Evolutionary conservation across 495 filamentous ascomycete genomes (phyloP).

Genomic region (Penicillium coprophilum): DNA sequence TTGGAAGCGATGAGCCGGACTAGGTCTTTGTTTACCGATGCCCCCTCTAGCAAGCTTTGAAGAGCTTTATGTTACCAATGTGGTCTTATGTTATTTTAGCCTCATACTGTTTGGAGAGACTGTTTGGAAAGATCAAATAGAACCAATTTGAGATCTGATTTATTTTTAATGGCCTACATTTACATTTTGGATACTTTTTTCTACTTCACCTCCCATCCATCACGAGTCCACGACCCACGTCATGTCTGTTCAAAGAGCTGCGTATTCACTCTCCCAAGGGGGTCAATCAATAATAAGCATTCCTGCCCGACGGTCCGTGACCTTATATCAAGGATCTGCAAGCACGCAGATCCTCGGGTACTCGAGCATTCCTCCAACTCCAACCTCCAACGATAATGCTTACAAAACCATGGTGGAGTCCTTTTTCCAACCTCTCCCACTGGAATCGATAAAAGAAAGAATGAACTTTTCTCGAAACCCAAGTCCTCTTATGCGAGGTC

Average conservation of each 20-base stretch:
- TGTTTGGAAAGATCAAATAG: constrained; percentile 18
- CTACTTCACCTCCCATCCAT: no score
- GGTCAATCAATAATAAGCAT: constrained; percentile 2
- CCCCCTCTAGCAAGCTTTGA: constrained; percentile 42
- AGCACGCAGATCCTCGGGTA: constrained; percentile 7
- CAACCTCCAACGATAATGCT: constrained; percentile 3
- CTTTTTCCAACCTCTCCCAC: neutral
- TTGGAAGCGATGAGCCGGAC: constrained; percentile 48
- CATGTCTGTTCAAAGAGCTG: neutral
- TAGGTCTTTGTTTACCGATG: constrained; percentile 38
- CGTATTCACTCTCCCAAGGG: neutral
- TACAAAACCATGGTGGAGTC: neutral
- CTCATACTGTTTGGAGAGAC: constrained; percentile 13
- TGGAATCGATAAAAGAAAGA: neutral
- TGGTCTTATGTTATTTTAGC: neutral
- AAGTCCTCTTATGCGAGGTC: neutral
- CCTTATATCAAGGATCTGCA: constrained; percentile 5
- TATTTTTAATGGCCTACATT: neutral
- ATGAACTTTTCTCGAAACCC: neutral
- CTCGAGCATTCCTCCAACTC: neutral
- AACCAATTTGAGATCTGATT: constrained; percentile 1
- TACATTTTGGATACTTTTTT: neutral
- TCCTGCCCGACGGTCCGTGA: constrained; percentile 8
- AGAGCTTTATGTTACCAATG: constrained; percentile 2
- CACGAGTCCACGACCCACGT: neutral